Percentiles rank a stretch among this genome's conserved stretches.
Evolutionary conservation across 169 alveolate species (phyloP).

Genomic region (Eimeria acervulina): DNA sequence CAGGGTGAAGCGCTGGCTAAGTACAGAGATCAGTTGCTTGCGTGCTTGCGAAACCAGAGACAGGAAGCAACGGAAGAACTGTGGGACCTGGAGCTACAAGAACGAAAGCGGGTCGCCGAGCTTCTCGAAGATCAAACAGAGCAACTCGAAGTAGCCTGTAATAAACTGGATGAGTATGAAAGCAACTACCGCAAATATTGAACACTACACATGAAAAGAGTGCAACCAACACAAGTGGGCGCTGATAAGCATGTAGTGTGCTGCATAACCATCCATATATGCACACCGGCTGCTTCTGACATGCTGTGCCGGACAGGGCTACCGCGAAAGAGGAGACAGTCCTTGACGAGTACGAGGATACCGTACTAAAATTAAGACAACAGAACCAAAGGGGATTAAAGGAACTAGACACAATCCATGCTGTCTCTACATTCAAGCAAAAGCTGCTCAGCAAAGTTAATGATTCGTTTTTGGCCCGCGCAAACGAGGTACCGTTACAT

Average conservation of each 20-base stretch:
- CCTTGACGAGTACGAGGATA: slow-evolving; percentile 36
- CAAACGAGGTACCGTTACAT: slow-evolving; percentile 26
- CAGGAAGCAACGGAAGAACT: slow-evolving; percentile 63
- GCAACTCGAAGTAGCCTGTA: slow-evolving; percentile 17
- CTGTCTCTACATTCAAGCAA: slow-evolving; percentile 56
- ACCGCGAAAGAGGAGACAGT: slow-evolving; percentile 37
- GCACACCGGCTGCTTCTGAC: not conserved
- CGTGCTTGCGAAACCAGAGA: slow-evolving; percentile 64
- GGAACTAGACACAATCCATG: slow-evolving; percentile 14
- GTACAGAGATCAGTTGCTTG: slow-evolving; percentile 36
- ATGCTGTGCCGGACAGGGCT: slow-evolving; percentile 36
- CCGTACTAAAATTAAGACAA: not conserved
- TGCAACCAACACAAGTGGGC: not conserved
- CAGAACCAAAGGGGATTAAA: slow-evolving; percentile 30
- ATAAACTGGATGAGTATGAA: slow-evolving; percentile 28
- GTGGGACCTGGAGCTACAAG: slow-evolving; percentile 51
- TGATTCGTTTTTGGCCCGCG: slow-evolving; percentile 21
- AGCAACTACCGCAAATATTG: not conserved
- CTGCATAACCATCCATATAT: not conserved
- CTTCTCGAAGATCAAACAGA: slow-evolving; percentile 12
- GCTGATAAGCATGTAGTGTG: not conserved
- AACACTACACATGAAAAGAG: not conserved
- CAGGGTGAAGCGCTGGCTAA: slow-evolving; percentile 22
- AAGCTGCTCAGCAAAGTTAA: slow-evolving; percentile 57
- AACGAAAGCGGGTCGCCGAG: slow-evolving; percentile 40